Conservation (phyloP, 768 basidiomycete genomes). For the Cystobasidium onofrii region DNA sequence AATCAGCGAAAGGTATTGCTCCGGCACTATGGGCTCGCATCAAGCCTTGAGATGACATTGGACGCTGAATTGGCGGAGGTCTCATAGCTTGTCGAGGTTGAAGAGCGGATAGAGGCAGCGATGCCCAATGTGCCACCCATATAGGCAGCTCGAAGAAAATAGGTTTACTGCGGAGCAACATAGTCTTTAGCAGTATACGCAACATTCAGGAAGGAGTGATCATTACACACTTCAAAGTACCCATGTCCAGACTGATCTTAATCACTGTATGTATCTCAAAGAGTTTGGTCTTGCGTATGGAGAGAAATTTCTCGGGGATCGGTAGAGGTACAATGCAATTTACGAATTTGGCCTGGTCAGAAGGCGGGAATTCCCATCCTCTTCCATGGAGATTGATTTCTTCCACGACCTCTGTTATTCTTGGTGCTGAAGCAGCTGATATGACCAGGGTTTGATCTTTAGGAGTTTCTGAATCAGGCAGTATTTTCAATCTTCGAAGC, state of each 20-base stretch:
- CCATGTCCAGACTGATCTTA: constrained; percentile 35
- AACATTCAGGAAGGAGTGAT: neutral
- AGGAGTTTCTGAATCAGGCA: constrained; percentile 15
- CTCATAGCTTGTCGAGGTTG: neutral
- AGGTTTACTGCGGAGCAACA: constrained; percentile 26
- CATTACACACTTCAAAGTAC: constrained; percentile 32
- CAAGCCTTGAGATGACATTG: neutral
- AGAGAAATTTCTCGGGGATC: constrained; percentile 30
- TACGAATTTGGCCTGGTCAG: constrained; percentile 22
- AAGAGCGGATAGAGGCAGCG: constrained; percentile 31
- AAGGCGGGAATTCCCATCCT: constrained; percentile 37
- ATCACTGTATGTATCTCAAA: constrained; percentile 39
- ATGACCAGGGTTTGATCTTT: neutral
- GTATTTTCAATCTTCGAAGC: constrained; percentile 30
- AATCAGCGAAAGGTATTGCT: neutral
- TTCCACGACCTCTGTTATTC: constrained; percentile 27
- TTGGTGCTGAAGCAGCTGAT: constrained; percentile 18
- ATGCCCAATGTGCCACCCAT: constrained; percentile 38
- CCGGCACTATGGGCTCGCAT: neutral
- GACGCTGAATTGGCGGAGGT: neutral
- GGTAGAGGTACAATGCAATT: constrained; percentile 28
- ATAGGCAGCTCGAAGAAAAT: constrained; percentile 39
- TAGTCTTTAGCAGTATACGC: neutral
- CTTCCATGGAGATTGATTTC: constrained; percentile 33
- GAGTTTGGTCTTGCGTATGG: constrained; percentile 30